These are phyloP conservation scores for Trichoderma reesei DNA, from an alignment of 495 filamentous ascomycete species.

Conservation along the genomic window DNA sequence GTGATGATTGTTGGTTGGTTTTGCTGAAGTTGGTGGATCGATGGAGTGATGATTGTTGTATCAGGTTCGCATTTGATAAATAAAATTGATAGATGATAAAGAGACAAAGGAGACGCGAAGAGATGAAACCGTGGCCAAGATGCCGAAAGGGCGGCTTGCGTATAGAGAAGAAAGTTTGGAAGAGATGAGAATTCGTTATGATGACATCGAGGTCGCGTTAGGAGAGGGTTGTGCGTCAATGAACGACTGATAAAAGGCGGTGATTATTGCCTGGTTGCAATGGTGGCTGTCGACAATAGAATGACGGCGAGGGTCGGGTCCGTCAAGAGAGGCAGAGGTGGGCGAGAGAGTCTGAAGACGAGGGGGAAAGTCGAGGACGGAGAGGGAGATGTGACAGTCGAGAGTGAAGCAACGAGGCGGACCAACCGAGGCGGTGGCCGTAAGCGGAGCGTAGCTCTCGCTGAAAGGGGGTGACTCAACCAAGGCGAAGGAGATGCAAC, in stretches of 20 bases:
- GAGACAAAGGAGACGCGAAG: constrained; percentile 3
- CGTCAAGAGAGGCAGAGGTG: background rate
- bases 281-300: background rate
- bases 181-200: constrained; percentile 50
- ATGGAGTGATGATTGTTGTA: background rate
- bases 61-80: background rate
- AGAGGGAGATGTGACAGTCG: background rate
- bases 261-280: constrained; percentile 21
- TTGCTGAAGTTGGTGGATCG: background rate
- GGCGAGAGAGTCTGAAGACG: background rate
- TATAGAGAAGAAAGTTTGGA: background rate
- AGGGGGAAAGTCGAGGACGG: background rate
- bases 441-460: constrained; percentile 6
- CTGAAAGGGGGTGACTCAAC: constrained; percentile 6
- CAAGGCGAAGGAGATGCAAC: background rate
- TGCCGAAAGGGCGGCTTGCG: constrained; percentile 1
- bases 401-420: constrained; percentile 1
- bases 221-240: constrained; percentile 32
- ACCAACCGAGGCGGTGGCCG: constrained; percentile 1
- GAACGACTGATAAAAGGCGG: constrained; percentile 22
- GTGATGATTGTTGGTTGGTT: background rate
- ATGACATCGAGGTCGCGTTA: constrained; percentile 52
- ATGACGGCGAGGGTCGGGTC: constrained; percentile 5
- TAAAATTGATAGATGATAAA: background rate
- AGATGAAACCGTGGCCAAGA: constrained; percentile 4